Conservation (phyloP, 73 alveolate genomes). For the Paramecium pentaurelia region DNA sequence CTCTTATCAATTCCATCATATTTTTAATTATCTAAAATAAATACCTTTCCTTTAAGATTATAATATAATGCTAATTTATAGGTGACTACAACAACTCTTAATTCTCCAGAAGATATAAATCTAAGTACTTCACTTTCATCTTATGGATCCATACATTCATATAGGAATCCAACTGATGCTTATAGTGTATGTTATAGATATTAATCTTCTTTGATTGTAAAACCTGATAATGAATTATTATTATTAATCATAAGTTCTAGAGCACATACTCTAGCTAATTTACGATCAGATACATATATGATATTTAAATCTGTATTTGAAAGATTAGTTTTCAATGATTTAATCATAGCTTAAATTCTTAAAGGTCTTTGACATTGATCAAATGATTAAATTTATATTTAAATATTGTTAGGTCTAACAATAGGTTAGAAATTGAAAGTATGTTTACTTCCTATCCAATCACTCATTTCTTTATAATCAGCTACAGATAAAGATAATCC, state of each 20-base stretch:
- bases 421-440: conserved; percentile 80
- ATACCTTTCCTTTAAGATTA: conserved; percentile 45
- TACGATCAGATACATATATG: conserved; percentile 78
- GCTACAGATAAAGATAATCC: conserved; percentile 87
- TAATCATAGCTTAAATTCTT: conserved; percentile 48
- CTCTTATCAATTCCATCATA: conserved; percentile 92
- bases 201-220: conserved; percentile 30
- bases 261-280: conserved; percentile 72
- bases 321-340: not conserved
- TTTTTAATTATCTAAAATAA: conserved; percentile 92
- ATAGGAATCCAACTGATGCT: conserved; percentile 78
- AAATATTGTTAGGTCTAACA: conserved; percentile 81
- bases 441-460: conserved; percentile 77
- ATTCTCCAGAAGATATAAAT: conserved; percentile 49
- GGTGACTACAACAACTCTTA: conserved; percentile 2
- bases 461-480: conserved; percentile 87
- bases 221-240: not conserved
- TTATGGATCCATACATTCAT: conserved; percentile 74
- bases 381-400: conserved; percentile 72
- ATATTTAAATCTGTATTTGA: conserved; percentile 53
- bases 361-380: conserved; percentile 80
- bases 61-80: conserved; percentile 38
- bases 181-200: conserved; percentile 66
- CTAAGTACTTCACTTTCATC: conserved; percentile 75
- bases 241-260: conserved; percentile 30